These are phyloP conservation scores for Globisporangium perplexum DNA, from an alignment of 352 stramenopile species.

Conservation along the genomic window DNA sequence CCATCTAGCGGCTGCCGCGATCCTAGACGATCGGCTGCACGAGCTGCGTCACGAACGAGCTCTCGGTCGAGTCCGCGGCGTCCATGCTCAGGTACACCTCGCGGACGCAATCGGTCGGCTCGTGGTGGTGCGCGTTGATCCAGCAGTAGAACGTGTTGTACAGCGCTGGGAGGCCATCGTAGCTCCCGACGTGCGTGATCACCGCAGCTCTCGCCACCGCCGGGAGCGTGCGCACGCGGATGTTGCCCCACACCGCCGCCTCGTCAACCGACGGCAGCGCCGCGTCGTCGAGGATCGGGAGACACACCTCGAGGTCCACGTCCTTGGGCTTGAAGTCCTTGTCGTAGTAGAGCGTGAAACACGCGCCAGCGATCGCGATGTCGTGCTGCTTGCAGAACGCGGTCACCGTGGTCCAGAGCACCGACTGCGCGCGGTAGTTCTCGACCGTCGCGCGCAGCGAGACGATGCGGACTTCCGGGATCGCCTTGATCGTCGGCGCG, in stretches of 20 bases:
- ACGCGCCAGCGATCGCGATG: slow-evolving; percentile 17
- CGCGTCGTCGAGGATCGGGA: slow-evolving; percentile 24
- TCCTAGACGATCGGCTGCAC: slow-evolving; percentile 22
- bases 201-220: slow-evolving; percentile 20
- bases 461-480: slow-evolving; percentile 27
- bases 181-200: slow-evolving; percentile 30
- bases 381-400: slow-evolving; percentile 18
- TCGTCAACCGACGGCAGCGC: slow-evolving; percentile 6
- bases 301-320: slow-evolving; percentile 49
- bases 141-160: slow-evolving; percentile 36
- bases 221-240: slow-evolving; percentile 20
- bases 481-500: slow-evolving; percentile 17
- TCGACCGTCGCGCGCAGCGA: slow-evolving; percentile 27
- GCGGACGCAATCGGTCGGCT: slow-evolving; percentile 20
- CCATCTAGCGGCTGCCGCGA: no score
- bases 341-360: slow-evolving; percentile 42
- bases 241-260: slow-evolving; percentile 7
- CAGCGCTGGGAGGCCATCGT: slow-evolving; percentile 14
- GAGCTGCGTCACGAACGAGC: slow-evolving; percentile 22
- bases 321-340: slow-evolving; percentile 25
- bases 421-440: slow-evolving; percentile 39
- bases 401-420: slow-evolving; percentile 29
- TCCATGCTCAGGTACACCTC: slow-evolving; percentile 41
- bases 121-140: slow-evolving; percentile 24
- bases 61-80: slow-evolving; percentile 15